Base-by-base conservation (phyloP, 108 stramenopile genomes). In the Skeletonema grethae region DNA sequence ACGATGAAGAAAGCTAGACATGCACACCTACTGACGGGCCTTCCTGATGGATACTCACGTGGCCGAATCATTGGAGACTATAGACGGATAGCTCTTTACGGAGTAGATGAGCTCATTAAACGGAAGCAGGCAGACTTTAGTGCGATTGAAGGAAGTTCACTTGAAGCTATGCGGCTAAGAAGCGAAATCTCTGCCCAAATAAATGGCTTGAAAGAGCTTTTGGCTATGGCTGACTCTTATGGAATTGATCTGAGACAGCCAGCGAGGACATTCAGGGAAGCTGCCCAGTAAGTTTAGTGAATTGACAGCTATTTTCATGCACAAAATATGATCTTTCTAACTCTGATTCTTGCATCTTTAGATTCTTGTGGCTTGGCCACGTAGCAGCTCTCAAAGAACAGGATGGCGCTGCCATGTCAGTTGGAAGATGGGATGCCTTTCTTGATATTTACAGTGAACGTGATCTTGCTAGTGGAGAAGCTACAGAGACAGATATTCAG, bases 381-480 rank as follows among this genome's bases (percentile, higher is more conserved):
- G 83, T 76, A 7, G 88, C 88, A 11, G 84, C 88, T 31, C 70
- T 89, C 43, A 89, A 89, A 63, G 84, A 86, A 65, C 86, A 89
- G 60, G 88, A 89, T 63, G 88, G 88, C 30, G 88, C 88, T 32
- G 88, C 88, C 60, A 89, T 87, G 89, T 85, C 84, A 6, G 77
- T 77, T 1, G 85, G 86, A 9, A 67, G 89, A 20, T 86, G 86
- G 86, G 89, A 90, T 77, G 77, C 84, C 7, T 90, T 87, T 59
- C 36, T 87, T 0, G 86, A 90, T 66, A 86, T 86, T 28, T 87
- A 71, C 67, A 59, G 81, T 7, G 86, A 87, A 59, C 69, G 50
- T 12, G 86, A 87, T 70, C 61, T 87, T 20, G 77, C 74, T 2
- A 53, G 61, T n/a, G 88, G 88, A 58, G 59, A 41, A 2, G 82